A percentile compares a stretch with the other conserved stretches of the same genome.
These are phyloP conservation scores for Chaetothyriales sp. DNA, from an alignment of 2,329 filamentous ascomycete genomes.

Conservation along the genomic window DNA sequence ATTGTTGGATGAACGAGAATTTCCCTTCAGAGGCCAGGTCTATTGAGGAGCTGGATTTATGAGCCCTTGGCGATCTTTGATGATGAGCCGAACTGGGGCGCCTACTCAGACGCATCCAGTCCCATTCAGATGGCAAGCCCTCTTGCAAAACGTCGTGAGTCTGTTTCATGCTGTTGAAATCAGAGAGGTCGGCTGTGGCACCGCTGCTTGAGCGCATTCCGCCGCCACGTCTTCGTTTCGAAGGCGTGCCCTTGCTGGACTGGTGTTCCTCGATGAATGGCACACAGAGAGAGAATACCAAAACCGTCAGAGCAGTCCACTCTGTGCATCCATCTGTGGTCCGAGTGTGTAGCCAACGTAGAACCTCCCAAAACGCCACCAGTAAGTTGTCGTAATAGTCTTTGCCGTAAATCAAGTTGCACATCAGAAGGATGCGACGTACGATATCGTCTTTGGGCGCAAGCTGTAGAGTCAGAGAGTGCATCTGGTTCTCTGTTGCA, in stretches of 20 bases:
- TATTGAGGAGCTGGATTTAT: constrained; percentile 25
- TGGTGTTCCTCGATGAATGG: constrained; percentile 35
- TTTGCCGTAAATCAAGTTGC: constrained; percentile 48
- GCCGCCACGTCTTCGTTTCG: constrained; percentile 27
- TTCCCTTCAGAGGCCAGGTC: constrained; percentile 4
- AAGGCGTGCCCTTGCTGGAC: constrained; percentile 18
- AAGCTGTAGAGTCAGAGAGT: constrained; percentile 54
- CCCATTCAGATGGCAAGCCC: neutral
- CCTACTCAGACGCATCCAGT: neutral
- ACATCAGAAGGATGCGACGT: constrained; percentile 43
- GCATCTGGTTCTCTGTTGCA: constrained; percentile 45
- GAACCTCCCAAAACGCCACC: constrained; percentile 57
- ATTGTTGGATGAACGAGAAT: constrained; percentile 28
- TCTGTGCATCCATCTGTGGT: constrained; percentile 40
- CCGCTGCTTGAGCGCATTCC: constrained; percentile 37
- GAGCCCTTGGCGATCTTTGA: constrained; percentile 32
- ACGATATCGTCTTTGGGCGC: constrained; percentile 51
- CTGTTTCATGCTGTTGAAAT: constrained; percentile 31
- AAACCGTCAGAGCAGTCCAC: constrained; percentile 53
- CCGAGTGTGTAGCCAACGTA: constrained; percentile 48
- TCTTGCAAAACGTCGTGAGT: neutral
- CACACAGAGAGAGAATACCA: constrained; percentile 50
- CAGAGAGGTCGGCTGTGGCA: constrained; percentile 15
- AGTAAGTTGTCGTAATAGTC: constrained; percentile 45
- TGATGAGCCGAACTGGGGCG: neutral